Conservation (phyloP, 2,329 filamentous ascomycete genomes). For the Fusarium verticillioides region DNA sequence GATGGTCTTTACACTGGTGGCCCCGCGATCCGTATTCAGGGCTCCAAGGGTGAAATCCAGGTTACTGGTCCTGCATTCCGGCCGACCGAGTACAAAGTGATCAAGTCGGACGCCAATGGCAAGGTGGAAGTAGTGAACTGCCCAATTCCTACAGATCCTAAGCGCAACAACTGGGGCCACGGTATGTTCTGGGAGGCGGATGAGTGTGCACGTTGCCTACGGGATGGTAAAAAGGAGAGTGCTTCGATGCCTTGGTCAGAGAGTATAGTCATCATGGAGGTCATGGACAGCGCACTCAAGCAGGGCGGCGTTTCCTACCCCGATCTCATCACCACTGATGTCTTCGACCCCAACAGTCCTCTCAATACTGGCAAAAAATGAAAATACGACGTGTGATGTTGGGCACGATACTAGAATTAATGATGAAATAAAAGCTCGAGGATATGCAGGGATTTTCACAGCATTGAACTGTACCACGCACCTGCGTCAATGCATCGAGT, state of each 20-base stretch:
- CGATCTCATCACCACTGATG: slow-evolving; percentile 65
- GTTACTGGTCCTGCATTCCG: slow-evolving; percentile 78
- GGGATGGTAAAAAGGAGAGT: slow-evolving; percentile 82
- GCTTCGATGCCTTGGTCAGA: slow-evolving; percentile 76
- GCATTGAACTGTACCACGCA: slow-evolving; percentile 1
- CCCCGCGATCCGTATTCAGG: slow-evolving; percentile 82
- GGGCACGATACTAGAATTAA: neutral
- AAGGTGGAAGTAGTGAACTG: slow-evolving; percentile 63
- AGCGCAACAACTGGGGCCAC: slow-evolving; percentile 67
- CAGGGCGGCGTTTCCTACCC: slow-evolving; percentile 66
- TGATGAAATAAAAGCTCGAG: neutral
- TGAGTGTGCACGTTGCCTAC: slow-evolving; percentile 78
- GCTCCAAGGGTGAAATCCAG: slow-evolving; percentile 83
- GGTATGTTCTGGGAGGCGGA: slow-evolving; percentile 94
- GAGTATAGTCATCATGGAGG: slow-evolving; percentile 86
- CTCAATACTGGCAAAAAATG: slow-evolving; percentile 65
- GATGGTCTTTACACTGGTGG: slow-evolving; percentile 68
- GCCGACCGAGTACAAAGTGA: slow-evolving; percentile 72
- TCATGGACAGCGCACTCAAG: slow-evolving; percentile 66
- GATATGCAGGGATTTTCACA: slow-evolving; percentile 1
- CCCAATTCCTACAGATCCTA: slow-evolving; percentile 63
- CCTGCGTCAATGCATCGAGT: slow-evolving; percentile 2
- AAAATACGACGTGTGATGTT: slow-evolving; percentile 6
- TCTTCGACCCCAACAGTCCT: slow-evolving; percentile 69
- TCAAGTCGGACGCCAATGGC: slow-evolving; percentile 62